Conservation (phyloP, 2,329 filamentous ascomycete genomes). For the Zymoseptoria crescenta region DNA sequence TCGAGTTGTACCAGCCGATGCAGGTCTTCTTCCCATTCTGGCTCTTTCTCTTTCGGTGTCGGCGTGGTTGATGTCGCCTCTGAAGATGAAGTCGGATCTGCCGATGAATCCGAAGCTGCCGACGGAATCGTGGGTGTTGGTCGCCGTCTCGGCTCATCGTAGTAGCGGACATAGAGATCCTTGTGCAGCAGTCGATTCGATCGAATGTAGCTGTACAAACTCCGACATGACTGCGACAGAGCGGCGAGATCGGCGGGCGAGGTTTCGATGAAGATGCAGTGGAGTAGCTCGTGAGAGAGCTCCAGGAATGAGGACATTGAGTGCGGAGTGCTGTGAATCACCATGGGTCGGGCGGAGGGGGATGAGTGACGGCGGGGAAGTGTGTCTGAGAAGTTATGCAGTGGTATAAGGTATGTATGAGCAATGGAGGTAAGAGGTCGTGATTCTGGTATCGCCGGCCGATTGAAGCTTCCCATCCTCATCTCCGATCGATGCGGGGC, state of each 20-base stretch:
- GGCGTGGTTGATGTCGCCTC: background rate
- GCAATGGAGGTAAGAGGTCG: background rate
- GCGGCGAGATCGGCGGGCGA: slow-evolving; percentile 49
- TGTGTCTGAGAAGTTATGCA: background rate
- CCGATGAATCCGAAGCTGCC: background rate
- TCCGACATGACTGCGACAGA: slow-evolving; percentile 46
- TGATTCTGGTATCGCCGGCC: background rate
- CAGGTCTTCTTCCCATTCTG: slow-evolving; percentile 33
- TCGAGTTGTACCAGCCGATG: slow-evolving; percentile 31
- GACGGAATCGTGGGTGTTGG: background rate
- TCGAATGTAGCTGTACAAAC: slow-evolving; percentile 48
- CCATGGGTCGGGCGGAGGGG: background rate
- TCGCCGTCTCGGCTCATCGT: slow-evolving; percentile 20
- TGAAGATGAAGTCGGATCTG: background rate
- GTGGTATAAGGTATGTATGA: background rate
- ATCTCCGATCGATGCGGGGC: background rate
- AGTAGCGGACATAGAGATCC: slow-evolving; percentile 50
- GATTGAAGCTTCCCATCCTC: background rate
- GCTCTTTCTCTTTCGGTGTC: slow-evolving; percentile 12
- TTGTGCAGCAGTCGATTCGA: slow-evolving; percentile 54
- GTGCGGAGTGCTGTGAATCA: background rate
- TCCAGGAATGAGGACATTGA: slow-evolving; percentile 32
- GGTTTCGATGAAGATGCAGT: slow-evolving; percentile 52
- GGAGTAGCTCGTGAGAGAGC: slow-evolving; percentile 57
- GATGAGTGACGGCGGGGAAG: too few relatives aligned